Conservation (phyloP, 2,329 filamentous ascomycete species). For the Pestalotiopsis sp. region DNA sequence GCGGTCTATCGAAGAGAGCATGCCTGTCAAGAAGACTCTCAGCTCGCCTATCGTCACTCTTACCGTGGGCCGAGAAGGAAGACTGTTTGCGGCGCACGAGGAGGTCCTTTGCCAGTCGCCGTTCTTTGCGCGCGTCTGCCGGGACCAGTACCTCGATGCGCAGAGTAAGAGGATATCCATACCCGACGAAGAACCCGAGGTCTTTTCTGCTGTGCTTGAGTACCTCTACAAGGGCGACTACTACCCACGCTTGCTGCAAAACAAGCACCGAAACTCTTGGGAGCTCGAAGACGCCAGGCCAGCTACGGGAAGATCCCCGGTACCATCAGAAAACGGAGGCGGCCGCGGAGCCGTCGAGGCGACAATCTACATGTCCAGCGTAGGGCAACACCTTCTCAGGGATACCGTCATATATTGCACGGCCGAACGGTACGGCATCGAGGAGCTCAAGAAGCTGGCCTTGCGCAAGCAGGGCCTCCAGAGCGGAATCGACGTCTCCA, state of each 20-base stretch:
- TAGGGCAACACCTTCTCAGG: slow-evolving; percentile 77
- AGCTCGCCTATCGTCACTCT: slow-evolving; percentile 81
- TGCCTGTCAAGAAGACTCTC: slow-evolving; percentile 39
- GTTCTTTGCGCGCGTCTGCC: slow-evolving; percentile 76
- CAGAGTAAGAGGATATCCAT: slow-evolving; percentile 79
- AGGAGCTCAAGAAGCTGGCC: slow-evolving; percentile 88
- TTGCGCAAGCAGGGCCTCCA: slow-evolving; percentile 94
- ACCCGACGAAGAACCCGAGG: slow-evolving; percentile 80
- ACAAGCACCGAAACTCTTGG: slow-evolving; percentile 86
- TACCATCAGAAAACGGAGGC: slow-evolving; percentile 42
- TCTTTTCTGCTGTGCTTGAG: slow-evolving; percentile 92
- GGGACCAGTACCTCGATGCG: slow-evolving; percentile 72
- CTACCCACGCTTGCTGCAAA: slow-evolving; percentile 85
- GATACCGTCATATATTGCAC: slow-evolving; percentile 96
- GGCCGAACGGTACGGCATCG: slow-evolving; percentile 86
- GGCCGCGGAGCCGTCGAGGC: slow-evolving; percentile 61
- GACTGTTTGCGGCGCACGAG: slow-evolving; percentile 93
- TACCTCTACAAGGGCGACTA: slow-evolving; percentile 98
- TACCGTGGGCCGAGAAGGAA: slow-evolving; percentile 80
- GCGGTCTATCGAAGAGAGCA: slow-evolving; percentile 67
- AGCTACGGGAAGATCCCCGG: slow-evolving; percentile 42
- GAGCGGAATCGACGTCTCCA: slow-evolving; percentile 87
- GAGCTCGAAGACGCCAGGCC: slow-evolving; percentile 74
- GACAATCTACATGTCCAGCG: slow-evolving; percentile 76
- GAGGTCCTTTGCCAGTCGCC: slow-evolving; percentile 85